Evolutionary conservation across 805 yeast genomes (phyloP).

Genomic region (Candida montana): DNA sequence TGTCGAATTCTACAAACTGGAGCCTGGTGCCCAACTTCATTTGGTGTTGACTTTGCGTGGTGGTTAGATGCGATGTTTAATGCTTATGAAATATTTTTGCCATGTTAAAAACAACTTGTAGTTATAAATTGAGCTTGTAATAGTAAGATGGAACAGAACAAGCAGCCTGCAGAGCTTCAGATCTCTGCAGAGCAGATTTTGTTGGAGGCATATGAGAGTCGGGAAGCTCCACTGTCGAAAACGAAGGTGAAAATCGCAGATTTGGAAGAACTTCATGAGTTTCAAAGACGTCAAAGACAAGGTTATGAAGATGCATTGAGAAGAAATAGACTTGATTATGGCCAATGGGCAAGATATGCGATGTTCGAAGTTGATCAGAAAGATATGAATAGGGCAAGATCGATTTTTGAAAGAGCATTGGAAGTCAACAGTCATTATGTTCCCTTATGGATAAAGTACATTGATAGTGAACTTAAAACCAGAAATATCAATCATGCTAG

Average conservation of each 20-base stretch:
- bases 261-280: slow-evolving; percentile 72
- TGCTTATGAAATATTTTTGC: slow-evolving; percentile 1
- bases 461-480: slow-evolving; percentile 67
- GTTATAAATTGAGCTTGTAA: not conserved
- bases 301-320: slow-evolving; percentile 87
- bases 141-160: slow-evolving; percentile 28
- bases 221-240: slow-evolving; percentile 32
- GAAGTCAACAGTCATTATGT: slow-evolving; percentile 70
- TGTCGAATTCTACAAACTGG: slow-evolving; percentile 66
- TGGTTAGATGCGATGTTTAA: slow-evolving; percentile 36
- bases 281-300: slow-evolving; percentile 68
- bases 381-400: slow-evolving; percentile 74
- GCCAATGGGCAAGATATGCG: slow-evolving; percentile 92
- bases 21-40: slow-evolving; percentile 83
- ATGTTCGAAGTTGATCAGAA: slow-evolving; percentile 78
- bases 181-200: slow-evolving; percentile 61
- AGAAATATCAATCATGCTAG: slow-evolving; percentile 84
- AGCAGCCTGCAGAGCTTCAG: slow-evolving; percentile 45
- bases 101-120: not conserved
- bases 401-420: slow-evolving; percentile 82
- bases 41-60: slow-evolving; percentile 91
- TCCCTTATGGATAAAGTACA: slow-evolving; percentile 82
- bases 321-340: slow-evolving; percentile 71
- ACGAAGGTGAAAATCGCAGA: slow-evolving; percentile 56
- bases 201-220: slow-evolving; percentile 52